Conservation (phyloP, 1,284 basidiomycete genomes). For the Kalmanozyma brasiliensis region DNA sequence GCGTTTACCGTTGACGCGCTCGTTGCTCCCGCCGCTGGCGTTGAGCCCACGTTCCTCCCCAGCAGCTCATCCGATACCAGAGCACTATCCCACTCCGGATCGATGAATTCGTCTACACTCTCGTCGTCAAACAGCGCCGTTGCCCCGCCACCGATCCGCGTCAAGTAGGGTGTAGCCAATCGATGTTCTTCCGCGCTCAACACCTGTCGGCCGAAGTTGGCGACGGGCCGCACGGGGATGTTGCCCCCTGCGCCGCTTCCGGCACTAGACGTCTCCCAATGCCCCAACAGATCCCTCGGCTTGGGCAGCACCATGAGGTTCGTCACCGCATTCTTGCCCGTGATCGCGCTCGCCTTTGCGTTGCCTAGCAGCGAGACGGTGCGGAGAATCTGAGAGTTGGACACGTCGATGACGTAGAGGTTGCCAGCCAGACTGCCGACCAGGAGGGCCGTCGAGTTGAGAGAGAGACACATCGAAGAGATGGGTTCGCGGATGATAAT, state of each 20-base stretch:
- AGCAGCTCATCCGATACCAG: constrained; percentile 24
- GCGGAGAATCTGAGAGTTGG: constrained; percentile 87
- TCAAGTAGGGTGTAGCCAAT: constrained; percentile 24
- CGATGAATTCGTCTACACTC: constrained; percentile 26
- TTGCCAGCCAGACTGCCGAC: constrained; percentile 70
- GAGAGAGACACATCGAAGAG: constrained; percentile 78
- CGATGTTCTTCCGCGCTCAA: constrained; percentile 36
- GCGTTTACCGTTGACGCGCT: constrained; percentile 1
- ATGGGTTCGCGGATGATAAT: constrained; percentile 68
- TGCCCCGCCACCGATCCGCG: constrained; percentile 23
- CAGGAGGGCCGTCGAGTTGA: constrained; percentile 75
- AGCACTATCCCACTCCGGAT: constrained; percentile 39
- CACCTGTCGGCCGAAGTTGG: constrained; percentile 36
- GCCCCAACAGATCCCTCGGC: constrained; percentile 47
- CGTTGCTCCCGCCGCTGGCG: neutral
- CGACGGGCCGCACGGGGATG: constrained; percentile 36
- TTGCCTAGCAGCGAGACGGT: constrained; percentile 72
- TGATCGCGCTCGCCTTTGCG: constrained; percentile 33
- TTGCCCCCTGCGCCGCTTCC: constrained; percentile 14
- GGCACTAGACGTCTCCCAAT: constrained; percentile 31
- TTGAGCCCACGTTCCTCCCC: neutral
- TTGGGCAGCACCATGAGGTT: constrained; percentile 41
- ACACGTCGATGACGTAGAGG: constrained; percentile 85
- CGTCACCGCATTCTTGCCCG: constrained; percentile 52
- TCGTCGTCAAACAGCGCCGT: constrained; percentile 7